These are phyloP conservation scores for Trichophyton benhamiae DNA, from an alignment of 2,329 filamentous ascomycete species.

Conservation along the genomic window DNA sequence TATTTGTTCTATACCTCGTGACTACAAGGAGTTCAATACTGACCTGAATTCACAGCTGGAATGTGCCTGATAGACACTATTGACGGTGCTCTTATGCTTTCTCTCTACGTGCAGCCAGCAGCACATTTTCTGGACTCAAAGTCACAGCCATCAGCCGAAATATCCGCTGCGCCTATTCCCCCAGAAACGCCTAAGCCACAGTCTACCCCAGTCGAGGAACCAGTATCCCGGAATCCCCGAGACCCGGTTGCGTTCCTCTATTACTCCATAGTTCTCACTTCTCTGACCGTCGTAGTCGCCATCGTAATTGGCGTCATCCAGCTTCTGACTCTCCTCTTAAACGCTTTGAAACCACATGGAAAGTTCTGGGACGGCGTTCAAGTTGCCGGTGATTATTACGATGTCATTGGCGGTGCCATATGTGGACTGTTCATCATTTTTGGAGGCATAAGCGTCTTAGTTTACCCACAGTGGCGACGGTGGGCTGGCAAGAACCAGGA, in stretches of 20 bases:
- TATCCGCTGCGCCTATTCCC: slow-evolving; percentile 5
- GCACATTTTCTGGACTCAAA: slow-evolving; percentile 26
- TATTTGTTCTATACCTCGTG: background rate
- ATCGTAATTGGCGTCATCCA: slow-evolving; percentile 79
- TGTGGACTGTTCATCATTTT: slow-evolving; percentile 73
- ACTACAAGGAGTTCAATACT: background rate
- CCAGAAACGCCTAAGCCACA: slow-evolving; percentile 14
- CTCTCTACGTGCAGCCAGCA: slow-evolving; percentile 58
- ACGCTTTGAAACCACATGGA: slow-evolving; percentile 60
- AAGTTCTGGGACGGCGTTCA: slow-evolving; percentile 85
- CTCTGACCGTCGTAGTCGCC: slow-evolving; percentile 70
- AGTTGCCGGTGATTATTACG: slow-evolving; percentile 64
- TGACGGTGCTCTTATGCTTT: slow-evolving; percentile 91
- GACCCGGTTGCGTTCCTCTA: slow-evolving; percentile 86
- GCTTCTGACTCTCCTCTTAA: slow-evolving; percentile 62
- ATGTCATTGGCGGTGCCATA: slow-evolving; percentile 74
- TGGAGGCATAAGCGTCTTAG: slow-evolving; percentile 57
- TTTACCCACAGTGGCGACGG: slow-evolving; percentile 69
- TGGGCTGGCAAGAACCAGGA: slow-evolving; percentile 35
- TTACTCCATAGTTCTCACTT: slow-evolving; percentile 79
- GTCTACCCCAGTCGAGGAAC: slow-evolving; percentile 12
- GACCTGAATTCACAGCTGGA: slow-evolving; percentile 45
- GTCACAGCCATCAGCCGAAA: slow-evolving; percentile 8
- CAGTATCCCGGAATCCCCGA: slow-evolving; percentile 48
- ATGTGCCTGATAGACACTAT: slow-evolving; percentile 93